Evolutionary conservation across 1,139 yeast species (phyloP), one percentile per base, ranked within the genome.

Genomic region (Kodamaea plutei): DNA sequence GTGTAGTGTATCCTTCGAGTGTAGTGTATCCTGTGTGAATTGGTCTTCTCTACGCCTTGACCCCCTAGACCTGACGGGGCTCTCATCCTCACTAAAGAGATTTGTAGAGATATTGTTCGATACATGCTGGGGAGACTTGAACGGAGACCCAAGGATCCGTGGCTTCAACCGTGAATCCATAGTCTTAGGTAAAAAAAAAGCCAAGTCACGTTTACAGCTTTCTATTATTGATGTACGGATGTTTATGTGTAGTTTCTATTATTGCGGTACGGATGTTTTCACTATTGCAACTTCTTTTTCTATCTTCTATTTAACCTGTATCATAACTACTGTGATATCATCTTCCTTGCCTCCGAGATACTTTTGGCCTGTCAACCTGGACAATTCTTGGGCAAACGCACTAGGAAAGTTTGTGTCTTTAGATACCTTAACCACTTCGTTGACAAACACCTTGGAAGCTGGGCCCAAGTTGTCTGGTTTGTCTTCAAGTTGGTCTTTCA

Each of bases 301-400:
- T 13, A 22, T 6, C 4, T 12, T 20, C 28, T 28, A 69, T 25
- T 64, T 64, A 20, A 80, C 82, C 48, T 70, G 69, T 17, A 88
- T 76, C 48, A 84, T 69, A 2, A 89, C 80, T 10, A 84, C 76
- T 0, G 97, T 87, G 21, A 89, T 82, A 55, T 91, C 98, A 59
- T 91, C 98, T 33, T 88, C 94, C 58, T 91, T 91, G 16, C 97
- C 98, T 23, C 98, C 97, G 39, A 77, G 66, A 47, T 84, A 84
- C 35, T 66, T 62, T 50, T 78, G 84, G 1, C 85, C 84, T 3
- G 89, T 78, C 27, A 83, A 58, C 39, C 73, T 66, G 4, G 82
- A 70, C 33, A 85, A 66, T 44, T 84, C 93, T 51, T 83, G 89
- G 7, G 96, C 83, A 58, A 89, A 91, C 0, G 91, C 94, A 43